These are phyloP conservation scores for Olyra latifolia DNA, from an alignment of 176 grass and related monocot species.

Conservation along the genomic window DNA sequence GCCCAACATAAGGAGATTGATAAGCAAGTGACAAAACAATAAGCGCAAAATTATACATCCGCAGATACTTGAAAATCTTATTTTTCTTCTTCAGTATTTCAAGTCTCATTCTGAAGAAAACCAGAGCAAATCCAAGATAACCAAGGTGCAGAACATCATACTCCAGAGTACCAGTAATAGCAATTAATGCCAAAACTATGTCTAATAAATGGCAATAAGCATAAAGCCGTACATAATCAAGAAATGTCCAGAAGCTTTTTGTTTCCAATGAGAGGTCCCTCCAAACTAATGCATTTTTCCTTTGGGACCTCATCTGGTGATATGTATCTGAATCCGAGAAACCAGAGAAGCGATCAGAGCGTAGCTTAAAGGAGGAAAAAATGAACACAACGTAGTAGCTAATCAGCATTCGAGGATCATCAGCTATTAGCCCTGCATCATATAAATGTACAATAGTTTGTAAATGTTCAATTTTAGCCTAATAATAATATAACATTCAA, in stretches of 20 bases:
- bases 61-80: conserved; percentile 87
- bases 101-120: conserved; percentile 99
- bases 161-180: conserved; percentile 94
- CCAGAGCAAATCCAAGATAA: conserved; percentile 92
- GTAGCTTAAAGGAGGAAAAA: conserved; percentile 92
- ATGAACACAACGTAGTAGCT: conserved; percentile 95
- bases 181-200: conserved; percentile 95
- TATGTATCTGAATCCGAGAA: conserved; percentile 92
- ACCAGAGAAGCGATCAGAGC: conserved; percentile 68
- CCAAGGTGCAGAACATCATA: conserved; percentile 98
- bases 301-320: conserved; percentile 72
- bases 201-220: conserved; percentile 95
- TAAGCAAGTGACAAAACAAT: conserved; percentile 96
- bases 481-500: conserved; percentile 27
- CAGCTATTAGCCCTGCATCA: conserved; percentile 75
- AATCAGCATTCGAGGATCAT: conserved; percentile 89
- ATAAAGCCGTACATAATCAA: conserved; percentile 91
- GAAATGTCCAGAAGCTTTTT: conserved; percentile 99
- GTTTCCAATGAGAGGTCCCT: conserved; percentile 97
- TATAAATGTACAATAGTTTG: conserved; percentile 17
- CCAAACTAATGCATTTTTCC: conserved; percentile 85
- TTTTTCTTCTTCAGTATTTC: conserved; percentile 98
- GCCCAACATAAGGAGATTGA: conserved; percentile 95
- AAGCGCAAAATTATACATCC: conserved; percentile 94
- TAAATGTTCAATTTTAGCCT: conserved; percentile 21